phyloP scores from a whole-genome alignment of 208 protist species.

The Lotmaria passim region DNA sequence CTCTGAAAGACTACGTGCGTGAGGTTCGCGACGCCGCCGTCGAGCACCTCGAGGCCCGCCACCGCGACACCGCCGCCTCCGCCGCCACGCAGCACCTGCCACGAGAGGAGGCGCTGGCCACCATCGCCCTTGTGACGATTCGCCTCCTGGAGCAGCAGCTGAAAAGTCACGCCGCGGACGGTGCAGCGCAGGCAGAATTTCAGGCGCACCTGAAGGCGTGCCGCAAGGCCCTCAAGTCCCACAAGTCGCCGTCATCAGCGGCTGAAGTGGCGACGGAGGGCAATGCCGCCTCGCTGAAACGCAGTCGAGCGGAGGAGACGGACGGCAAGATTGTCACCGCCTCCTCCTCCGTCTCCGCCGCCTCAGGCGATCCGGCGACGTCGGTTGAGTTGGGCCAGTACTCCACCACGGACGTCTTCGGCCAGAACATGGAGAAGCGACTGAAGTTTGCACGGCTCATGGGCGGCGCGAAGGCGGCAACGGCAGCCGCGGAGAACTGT shows the following conservation, averaged over 20 bases:
- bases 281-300: slow-evolving; percentile 15
- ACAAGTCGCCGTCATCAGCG: background rate
- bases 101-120: slow-evolving; percentile 41
- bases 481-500: background rate
- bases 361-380: background rate
- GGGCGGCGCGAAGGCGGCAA: slow-evolving; percentile 64
- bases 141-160: slow-evolving; percentile 45
- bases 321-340: background rate
- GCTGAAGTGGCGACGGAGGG: background rate
- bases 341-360: background rate
- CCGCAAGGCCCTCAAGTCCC: slow-evolving; percentile 51
- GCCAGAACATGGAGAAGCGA: slow-evolving; percentile 56
- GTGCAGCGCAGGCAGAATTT: slow-evolving; percentile 11
- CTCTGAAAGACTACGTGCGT: slow-evolving; percentile 29
- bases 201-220: slow-evolving; percentile 40
- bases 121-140: slow-evolving; percentile 49
- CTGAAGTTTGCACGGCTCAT: slow-evolving; percentile 84
- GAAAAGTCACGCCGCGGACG: background rate
- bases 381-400: slow-evolving; percentile 78
- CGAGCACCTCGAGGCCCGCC: slow-evolving; percentile 27
- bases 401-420: slow-evolving; percentile 54
- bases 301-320: slow-evolving; percentile 15
- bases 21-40: slow-evolving; percentile 21
- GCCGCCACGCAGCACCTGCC: slow-evolving; percentile 8
- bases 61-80: slow-evolving; percentile 14